Evolutionary conservation across 345 rosid genomes (phyloP).

Genomic region (Garcia nutans): DNA sequence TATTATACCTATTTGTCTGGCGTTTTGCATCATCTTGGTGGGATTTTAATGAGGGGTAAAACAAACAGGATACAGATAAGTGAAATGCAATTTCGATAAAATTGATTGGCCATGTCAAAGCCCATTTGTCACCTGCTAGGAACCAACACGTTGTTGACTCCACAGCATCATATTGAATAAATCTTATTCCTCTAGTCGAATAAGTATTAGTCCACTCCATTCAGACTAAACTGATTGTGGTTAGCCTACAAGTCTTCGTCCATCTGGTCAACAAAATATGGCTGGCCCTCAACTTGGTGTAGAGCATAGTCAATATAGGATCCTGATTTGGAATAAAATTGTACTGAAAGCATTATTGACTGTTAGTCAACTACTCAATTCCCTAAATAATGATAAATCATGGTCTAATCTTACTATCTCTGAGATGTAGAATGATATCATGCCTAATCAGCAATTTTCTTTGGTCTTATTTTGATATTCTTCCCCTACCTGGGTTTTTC

Average conservation of each 20-base stretch:
- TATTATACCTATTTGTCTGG: background rate
- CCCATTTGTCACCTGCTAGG: background rate
- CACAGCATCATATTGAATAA: too few species aligned
- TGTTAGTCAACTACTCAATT: background rate
- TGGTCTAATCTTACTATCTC: background rate
- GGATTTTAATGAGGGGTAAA: too few species aligned
- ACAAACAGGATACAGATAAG: too few species aligned
- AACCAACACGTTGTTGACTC: background rate
- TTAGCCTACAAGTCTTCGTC: too few species aligned
- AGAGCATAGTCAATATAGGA: background rate
- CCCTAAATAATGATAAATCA: background rate
- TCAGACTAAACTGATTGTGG: too few species aligned
- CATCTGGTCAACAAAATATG: background rate
- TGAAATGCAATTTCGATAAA: too few species aligned
- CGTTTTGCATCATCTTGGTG: background rate
- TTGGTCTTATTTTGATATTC: background rate
- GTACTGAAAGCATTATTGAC: background rate
- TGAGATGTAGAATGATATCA: background rate
- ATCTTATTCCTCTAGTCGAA: too few species aligned
- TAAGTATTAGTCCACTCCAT: too few species aligned
- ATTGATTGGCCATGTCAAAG: background rate
- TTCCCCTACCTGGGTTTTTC: slow-evolving; percentile 5
- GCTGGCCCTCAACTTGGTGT: background rate
- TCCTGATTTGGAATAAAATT: background rate
- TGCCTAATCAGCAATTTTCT: background rate